These are phyloP conservation scores for Coemansia guatemalensis DNA, from an alignment of 192 early-diverging fungal species.

Conservation along the genomic window DNA sequence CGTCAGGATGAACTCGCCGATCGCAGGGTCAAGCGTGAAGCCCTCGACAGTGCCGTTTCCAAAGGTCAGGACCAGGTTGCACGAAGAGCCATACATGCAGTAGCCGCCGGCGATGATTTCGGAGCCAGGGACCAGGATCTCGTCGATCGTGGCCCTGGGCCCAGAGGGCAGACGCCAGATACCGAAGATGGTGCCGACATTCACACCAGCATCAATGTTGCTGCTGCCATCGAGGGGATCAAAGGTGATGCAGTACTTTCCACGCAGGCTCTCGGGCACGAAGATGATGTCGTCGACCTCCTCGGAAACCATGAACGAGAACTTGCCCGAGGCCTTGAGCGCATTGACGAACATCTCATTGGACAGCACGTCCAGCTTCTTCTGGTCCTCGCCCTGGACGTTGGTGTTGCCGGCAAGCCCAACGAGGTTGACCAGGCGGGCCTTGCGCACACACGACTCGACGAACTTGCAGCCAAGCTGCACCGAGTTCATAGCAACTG, in stretches of 20 bases:
- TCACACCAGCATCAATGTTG: conserved; percentile 99
- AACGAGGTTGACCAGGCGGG: conserved; percentile 93
- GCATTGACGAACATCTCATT: conserved; percentile 99
- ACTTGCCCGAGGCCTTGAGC: conserved; percentile 83
- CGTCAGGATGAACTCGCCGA: conserved; percentile 98
- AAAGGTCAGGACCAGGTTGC: conserved; percentile 75
- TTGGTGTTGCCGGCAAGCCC: conserved; percentile 87
- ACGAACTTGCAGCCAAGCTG: conserved; percentile 97
- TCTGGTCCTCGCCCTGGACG: conserved; percentile 91
- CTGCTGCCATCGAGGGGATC: conserved; percentile 96
- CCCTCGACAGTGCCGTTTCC: conserved; percentile 84
- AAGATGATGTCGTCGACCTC: conserved; percentile 94
- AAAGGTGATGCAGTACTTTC: conserved; percentile 95
- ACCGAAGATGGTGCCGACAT: conserved; percentile 98
- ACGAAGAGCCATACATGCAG: conserved; percentile 96
- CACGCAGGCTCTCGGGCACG: conserved; percentile 72
- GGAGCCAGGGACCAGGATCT: conserved; percentile 84
- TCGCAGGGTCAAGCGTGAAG: conserved; percentile 94
- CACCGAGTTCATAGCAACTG: conserved; percentile 85
- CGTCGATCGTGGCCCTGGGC: conserved; percentile 58
- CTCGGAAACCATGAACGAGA: conserved; percentile 93
- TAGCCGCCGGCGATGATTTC: conserved; percentile 95
- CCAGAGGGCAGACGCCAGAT: conserved; percentile 79
- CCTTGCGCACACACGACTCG: conserved; percentile 93
- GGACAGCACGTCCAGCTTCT: conserved; percentile 95